Evolutionary conservation across 2,329 filamentous ascomycete species (phyloP).

Genomic region (Xylariales sp.): DNA sequence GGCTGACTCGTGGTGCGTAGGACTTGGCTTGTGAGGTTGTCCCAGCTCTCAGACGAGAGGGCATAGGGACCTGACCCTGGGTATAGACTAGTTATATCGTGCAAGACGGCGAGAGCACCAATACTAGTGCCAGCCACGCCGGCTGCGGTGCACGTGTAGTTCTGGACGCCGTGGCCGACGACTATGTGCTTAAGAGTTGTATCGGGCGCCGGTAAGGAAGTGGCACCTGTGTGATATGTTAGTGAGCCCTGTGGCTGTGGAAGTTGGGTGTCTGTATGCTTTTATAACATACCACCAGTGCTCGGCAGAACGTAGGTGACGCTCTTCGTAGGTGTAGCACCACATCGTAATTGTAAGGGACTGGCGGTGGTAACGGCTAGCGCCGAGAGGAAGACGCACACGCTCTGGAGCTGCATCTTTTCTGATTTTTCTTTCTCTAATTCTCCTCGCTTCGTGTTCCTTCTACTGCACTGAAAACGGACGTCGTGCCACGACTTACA

Average conservation of each 20-base stretch:
- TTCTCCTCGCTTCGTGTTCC: not conserved
- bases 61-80: constrained; percentile 56
- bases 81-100: constrained; percentile 66
- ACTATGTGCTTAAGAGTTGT: constrained; percentile 64
- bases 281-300: constrained; percentile 49
- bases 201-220: constrained; percentile 59
- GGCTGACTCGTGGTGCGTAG: constrained; percentile 59
- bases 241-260: not conserved
- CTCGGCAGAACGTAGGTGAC: constrained; percentile 53
- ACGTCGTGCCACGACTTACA: constrained; percentile 12
- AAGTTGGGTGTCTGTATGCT: constrained; percentile 27
- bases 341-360: constrained; percentile 42
- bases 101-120: constrained; percentile 70
- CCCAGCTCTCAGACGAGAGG: constrained; percentile 55
- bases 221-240: constrained; percentile 45
- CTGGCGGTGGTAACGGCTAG: constrained; percentile 45
- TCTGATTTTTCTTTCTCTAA: constrained; percentile 7
- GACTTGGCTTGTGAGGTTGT: constrained; percentile 54
- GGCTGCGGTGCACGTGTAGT: constrained; percentile 69
- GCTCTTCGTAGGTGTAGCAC: constrained; percentile 26
- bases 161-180: constrained; percentile 74
- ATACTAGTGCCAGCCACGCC: constrained; percentile 53
- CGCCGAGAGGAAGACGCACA: constrained; percentile 45
- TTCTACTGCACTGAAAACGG: constrained; percentile 9
- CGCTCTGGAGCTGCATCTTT: constrained; percentile 46